These are phyloP conservation scores for Diutina ranongensis DNA, from an alignment of 1,139 yeast genomes.

Conservation along the genomic window DNA sequence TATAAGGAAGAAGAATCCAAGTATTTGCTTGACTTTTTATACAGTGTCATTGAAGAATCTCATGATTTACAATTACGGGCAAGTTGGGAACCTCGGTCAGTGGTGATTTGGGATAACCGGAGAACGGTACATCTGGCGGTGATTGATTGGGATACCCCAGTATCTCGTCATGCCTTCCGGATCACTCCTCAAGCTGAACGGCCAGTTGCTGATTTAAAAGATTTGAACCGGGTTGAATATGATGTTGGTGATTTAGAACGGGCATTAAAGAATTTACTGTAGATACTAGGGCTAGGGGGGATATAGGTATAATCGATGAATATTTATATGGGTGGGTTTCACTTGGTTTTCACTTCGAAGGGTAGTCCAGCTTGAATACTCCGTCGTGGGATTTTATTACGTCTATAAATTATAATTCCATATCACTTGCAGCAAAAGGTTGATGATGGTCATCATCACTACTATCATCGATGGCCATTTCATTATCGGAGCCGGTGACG, in stretches of 20 bases:
- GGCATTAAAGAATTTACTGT: background rate
- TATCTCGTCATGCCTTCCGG: conserved; percentile 29
- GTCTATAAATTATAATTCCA: conserved; percentile 37
- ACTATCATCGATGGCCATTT: conserved; percentile 31
- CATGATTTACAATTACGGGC: conserved; percentile 48
- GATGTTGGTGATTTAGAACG: conserved; percentile 4
- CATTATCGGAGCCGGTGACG: conserved; percentile 15
- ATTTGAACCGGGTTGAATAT: conserved; percentile 13
- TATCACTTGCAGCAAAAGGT: conserved; percentile 59
- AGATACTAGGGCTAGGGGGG: background rate
- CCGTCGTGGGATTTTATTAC: background rate
- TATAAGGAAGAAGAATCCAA: conserved; percentile 55
- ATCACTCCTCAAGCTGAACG: conserved; percentile 18
- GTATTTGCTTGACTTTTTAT: conserved; percentile 40
- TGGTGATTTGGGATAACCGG: conserved; percentile 67
- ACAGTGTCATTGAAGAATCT: conserved; percentile 36
- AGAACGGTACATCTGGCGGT: conserved; percentile 52
- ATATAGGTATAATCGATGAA: too few relatives aligned
- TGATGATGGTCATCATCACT: conserved; percentile 29
- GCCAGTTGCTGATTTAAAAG: conserved; percentile 20
- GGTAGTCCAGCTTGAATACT: background rate
- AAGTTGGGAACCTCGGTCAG: conserved; percentile 48
- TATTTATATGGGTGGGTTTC: too few relatives aligned
- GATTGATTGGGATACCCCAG: conserved; percentile 32
- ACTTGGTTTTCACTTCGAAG: background rate